phyloP scores from a whole-genome alignment of 2,329 filamentous ascomycete species.

The Calonectria naviculata region DNA sequence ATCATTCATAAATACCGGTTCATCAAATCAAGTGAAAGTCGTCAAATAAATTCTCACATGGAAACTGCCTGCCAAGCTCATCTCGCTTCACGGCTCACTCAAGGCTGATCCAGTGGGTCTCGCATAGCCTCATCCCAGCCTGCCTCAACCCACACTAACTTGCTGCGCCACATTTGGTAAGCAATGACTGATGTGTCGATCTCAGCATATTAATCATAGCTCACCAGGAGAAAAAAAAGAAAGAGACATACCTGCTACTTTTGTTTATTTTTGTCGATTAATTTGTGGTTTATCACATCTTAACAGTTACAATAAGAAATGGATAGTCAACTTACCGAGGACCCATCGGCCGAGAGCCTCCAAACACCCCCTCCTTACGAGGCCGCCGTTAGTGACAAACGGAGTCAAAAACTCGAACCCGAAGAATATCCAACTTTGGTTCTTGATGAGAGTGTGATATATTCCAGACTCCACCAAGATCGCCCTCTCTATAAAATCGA shows the following conservation, averaged over 20 bases:
- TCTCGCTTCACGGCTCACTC: too few relatives aligned
- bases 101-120: not conserved
- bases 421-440: conserved; percentile 32
- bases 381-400: not conserved
- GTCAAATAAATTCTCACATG: too few relatives aligned
- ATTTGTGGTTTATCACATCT: too few relatives aligned
- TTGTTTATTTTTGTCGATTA: too few relatives aligned
- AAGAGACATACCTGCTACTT: too few relatives aligned
- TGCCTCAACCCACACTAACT: not conserved
- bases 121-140: not conserved
- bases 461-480: conserved; percentile 27
- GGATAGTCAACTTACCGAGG: not conserved
- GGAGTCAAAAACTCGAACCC: not conserved
- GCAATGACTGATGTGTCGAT: not conserved
- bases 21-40: too few relatives aligned
- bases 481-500: conserved; percentile 40
- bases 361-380: not conserved
- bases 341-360: not conserved
- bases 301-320: not conserved
- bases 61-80: too few relatives aligned
- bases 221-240: not conserved
- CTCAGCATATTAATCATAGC: not conserved
- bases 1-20: too few relatives aligned
- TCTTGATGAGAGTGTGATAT: conserved; percentile 34
- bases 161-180: not conserved